These are phyloP conservation scores for Apiospora hydei DNA, from an alignment of 2,329 filamentous ascomycete genomes.

Conservation along the genomic window DNA sequence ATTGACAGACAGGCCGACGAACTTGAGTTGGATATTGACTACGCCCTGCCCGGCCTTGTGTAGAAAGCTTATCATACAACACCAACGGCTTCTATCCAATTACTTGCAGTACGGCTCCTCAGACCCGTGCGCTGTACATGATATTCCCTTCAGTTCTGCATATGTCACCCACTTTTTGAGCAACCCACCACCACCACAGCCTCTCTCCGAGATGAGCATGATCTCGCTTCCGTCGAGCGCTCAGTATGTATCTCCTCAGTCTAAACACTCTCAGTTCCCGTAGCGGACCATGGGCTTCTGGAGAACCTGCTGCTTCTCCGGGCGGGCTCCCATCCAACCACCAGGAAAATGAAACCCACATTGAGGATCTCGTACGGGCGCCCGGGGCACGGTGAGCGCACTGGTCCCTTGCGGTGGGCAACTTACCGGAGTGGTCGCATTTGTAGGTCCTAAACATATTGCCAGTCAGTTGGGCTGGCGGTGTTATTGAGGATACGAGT, in stretches of 20 bases:
- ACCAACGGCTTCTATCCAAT: conserved; percentile 3
- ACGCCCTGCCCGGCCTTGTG: neutral
- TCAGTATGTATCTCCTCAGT: neutral
- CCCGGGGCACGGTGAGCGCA: neutral
- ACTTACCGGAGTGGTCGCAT: neutral
- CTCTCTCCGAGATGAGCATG: conserved; percentile 19
- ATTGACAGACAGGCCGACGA: conserved; percentile 3
- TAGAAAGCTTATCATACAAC: conserved; percentile 18
- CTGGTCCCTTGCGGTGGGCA: neutral
- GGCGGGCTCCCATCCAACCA: neutral
- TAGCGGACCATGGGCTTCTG: neutral
- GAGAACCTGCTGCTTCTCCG: conserved; percentile 9
- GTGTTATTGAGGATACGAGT: neutral
- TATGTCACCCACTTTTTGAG: conserved; percentile 9
- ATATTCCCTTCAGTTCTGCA: conserved; percentile 13
- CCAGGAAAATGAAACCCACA: conserved; percentile 7
- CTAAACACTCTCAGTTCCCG: neutral
- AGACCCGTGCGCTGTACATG: neutral
- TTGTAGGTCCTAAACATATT: neutral
- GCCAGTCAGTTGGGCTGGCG: neutral
- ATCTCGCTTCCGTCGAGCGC: conserved; percentile 5
- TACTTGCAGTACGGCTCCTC: neutral
- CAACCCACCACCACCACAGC: conserved; percentile 8
- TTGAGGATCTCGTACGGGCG: conserved; percentile 5
- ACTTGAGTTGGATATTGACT: neutral